Evolutionary conservation across 176 grass and related monocot species (phyloP), one percentile per base, ranked within the genome.

Genomic region (Microstegium vimineum): DNA sequence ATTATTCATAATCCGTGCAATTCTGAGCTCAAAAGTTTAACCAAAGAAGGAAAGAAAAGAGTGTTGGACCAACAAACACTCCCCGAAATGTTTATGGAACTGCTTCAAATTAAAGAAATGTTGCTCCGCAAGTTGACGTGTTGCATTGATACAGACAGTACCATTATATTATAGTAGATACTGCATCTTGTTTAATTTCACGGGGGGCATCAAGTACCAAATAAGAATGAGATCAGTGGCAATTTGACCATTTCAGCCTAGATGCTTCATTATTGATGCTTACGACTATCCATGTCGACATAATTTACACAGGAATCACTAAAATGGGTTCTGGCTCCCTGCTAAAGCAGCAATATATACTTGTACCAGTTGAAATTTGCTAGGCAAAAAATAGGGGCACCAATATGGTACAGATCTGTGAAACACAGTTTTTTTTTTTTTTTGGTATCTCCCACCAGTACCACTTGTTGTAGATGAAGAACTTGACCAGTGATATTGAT

Each of bases 211-310:
- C 45, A 31, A 18, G 34, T 88, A 73, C 25, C 56, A 43, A 65
- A 82, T 78, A 59, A 85, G 64, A 78, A 82, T 71, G 41, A 32
- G 8, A 73, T 40, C 59, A 61, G 18, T 85, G 51, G 38, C 75
- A 67, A 61, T 82, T 47, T 83, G 79, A 83, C 83, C 37, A 83
- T 62, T 75, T 76, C 71, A 72, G 45, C 56, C 27, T 1, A 74
- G 45, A 79, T 79, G 74, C 79, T 86, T 73, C 73, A 73, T 90
- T 78, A 83, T 90, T 86, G 73, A 66, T 78, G 83, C 79, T 79
- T 71, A 76, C 52, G 25, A 78, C 31, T 64, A 60, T n/a, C 35
- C 26, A 49, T 75, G 67, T 38, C 23, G 59, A 59, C 73, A 86
- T 78, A 67, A 74, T 82, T 86, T 49, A 59, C 43, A 41, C 68